Conservation (phyloP, 805 yeast species). For the Metschnikowia borealis region DNA sequence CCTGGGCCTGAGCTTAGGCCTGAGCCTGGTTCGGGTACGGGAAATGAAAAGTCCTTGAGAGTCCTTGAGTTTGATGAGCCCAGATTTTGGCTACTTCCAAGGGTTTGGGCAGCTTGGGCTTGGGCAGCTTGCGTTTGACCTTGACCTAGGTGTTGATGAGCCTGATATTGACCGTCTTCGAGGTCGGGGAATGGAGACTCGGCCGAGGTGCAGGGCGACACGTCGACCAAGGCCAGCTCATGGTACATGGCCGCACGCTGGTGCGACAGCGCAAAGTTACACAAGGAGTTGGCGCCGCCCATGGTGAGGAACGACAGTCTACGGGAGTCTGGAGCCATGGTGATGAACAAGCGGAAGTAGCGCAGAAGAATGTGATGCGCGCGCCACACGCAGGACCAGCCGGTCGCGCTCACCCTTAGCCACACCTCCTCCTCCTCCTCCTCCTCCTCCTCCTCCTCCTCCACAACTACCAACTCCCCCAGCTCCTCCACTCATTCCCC, state of each 20-base stretch:
- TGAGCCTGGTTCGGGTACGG: not conserved
- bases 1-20: too few relatives aligned
- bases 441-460: too few relatives aligned
- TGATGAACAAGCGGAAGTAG: not conserved
- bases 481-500: too few relatives aligned
- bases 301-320: not conserved
- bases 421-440: too few relatives aligned
- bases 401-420: too few relatives aligned
- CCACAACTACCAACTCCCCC: too few relatives aligned
- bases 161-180: not conserved
- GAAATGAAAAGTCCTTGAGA: not conserved
- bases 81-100: not conserved
- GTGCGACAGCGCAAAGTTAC: slow-evolving; percentile 39
- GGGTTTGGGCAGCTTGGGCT: not conserved
- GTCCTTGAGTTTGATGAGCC: too few relatives aligned
- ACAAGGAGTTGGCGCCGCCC: slow-evolving; percentile 12
- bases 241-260: slow-evolving; percentile 29
- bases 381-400: too few relatives aligned
- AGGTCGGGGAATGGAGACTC: slow-evolving; percentile 2
- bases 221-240: slow-evolving; percentile 1
- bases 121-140: too few relatives aligned
- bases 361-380: not conserved
- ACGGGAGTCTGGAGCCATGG: not conserved
- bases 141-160: too few relatives aligned
- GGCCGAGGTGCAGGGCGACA: slow-evolving; percentile 17